phyloP scores from a whole-genome alignment of 306 rosid genomes.

The Fragaria iinumae region DNA sequence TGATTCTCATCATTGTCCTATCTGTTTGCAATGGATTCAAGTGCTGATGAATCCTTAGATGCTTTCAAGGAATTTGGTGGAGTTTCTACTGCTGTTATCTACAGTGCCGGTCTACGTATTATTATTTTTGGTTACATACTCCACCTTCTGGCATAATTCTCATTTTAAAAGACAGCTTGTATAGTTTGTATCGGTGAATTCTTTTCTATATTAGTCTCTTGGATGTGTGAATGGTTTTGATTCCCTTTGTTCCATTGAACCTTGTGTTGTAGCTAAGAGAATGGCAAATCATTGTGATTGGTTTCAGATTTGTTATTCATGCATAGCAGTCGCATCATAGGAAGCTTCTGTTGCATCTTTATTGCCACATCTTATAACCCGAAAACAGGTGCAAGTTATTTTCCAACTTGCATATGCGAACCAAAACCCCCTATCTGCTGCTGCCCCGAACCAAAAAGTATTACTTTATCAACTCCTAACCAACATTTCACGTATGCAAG shows the following conservation, averaged over 20 bases:
- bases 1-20: conserved; percentile 74
- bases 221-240: conserved; percentile 22
- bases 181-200: conserved; percentile 40
- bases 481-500: no score
- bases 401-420: no score
- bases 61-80: conserved; percentile 11
- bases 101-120: background rate
- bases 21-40: conserved; percentile 71
- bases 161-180: conserved; percentile 44
- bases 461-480: no score
- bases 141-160: conserved; percentile 20
- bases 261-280: conserved; percentile 13
- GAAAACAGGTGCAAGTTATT: no score
- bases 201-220: conserved; percentile 13
- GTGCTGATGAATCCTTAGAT: conserved; percentile 43
- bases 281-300: conserved; percentile 6
- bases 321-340: background rate
- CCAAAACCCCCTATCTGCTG: no score
- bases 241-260: conserved; percentile 14
- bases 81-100: conserved; percentile 7
- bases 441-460: no score
- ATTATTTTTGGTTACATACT: conserved; percentile 34
- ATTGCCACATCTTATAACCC: background rate
- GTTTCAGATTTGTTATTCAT: background rate
- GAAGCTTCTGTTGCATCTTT: background rate